Evolutionary conservation across 2,329 filamentous ascomycete genomes (phyloP).

Genomic region (Ophiostoma sp.): DNA sequence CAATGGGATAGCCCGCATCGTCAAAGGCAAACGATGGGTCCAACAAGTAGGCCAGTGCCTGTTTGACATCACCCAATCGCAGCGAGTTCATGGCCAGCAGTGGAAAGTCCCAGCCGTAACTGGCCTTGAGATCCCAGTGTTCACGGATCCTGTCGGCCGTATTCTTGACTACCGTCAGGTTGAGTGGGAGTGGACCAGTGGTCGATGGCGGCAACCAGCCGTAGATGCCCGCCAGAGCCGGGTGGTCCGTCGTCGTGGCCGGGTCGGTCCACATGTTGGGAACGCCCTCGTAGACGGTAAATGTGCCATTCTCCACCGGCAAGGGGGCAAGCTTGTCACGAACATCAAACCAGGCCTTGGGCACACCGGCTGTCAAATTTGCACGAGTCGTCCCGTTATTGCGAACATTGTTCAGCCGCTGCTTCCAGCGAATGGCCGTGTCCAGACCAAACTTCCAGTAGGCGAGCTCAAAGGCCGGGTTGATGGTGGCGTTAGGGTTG

Average conservation of each 20-base stretch:
- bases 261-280: conserved; percentile 45
- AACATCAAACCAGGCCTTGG: conserved; percentile 49
- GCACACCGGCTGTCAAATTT: conserved; percentile 37
- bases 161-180: conserved; percentile 39
- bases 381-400: neutral
- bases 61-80: conserved; percentile 42
- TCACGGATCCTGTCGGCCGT: conserved; percentile 43
- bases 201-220: conserved; percentile 45
- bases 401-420: conserved; percentile 40
- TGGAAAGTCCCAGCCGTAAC: conserved; percentile 48
- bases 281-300: conserved; percentile 56
- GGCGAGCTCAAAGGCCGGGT: conserved; percentile 60
- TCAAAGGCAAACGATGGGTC: conserved; percentile 55
- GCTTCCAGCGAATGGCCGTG: conserved; percentile 54
- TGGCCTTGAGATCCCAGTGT: conserved; percentile 43
- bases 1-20: conserved; percentile 56
- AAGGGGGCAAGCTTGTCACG: conserved; percentile 55
- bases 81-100: conserved; percentile 49
- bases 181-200: conserved; percentile 38
- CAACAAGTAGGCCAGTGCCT: conserved; percentile 47
- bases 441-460: conserved; percentile 63
- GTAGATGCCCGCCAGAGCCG: conserved; percentile 46
- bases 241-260: conserved; percentile 45
- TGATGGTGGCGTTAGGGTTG: conserved; percentile 55
- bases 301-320: conserved; percentile 49